A percentile compares a stretch with the other conserved stretches of the same genome.
These are phyloP conservation scores for Zizania latifolia DNA, from an alignment of 176 grass and related monocot genomes.

Conservation along the genomic window DNA sequence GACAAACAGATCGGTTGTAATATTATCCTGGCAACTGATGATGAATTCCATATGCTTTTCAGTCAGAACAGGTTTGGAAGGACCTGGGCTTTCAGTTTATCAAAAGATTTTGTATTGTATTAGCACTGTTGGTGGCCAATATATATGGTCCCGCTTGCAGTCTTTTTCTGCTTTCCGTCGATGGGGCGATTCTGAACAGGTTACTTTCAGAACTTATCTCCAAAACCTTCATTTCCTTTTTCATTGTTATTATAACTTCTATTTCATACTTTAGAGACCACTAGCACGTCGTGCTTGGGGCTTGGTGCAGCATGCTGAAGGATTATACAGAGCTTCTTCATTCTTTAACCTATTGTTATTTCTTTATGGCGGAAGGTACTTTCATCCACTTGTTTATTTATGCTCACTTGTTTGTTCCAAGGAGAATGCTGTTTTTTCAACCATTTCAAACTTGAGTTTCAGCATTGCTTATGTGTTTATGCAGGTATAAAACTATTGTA, in stretches of 20 bases:
- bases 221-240: constrained; percentile 21
- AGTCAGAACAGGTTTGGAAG: constrained; percentile 94
- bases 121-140: constrained; percentile 79
- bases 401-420: constrained; percentile 10
- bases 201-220: constrained; percentile 13
- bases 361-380: constrained; percentile 86
- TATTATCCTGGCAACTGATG: constrained; percentile 11
- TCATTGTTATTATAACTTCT: not conserved
- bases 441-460: not conserved
- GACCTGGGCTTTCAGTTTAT: constrained; percentile 78
- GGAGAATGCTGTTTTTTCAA: not conserved
- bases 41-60: constrained; percentile 24
- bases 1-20: not conserved
- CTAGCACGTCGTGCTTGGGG: constrained; percentile 59
- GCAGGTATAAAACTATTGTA: constrained; percentile 89
- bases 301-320: constrained; percentile 70
- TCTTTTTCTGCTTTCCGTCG: constrained; percentile 89
- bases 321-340: constrained; percentile 70
- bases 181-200: constrained; percentile 98
- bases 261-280: constrained; percentile 54
- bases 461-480: constrained; percentile 39
- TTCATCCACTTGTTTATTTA: constrained; percentile 18
- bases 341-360: constrained; percentile 83
- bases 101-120: constrained; percentile 89
- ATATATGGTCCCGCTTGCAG: constrained; percentile 76